Evolutionary conservation across 2,329 filamentous ascomycete genomes (phyloP), one percentile per base, ranked within the genome.

Genomic region (Aspergillus sergii): DNA sequence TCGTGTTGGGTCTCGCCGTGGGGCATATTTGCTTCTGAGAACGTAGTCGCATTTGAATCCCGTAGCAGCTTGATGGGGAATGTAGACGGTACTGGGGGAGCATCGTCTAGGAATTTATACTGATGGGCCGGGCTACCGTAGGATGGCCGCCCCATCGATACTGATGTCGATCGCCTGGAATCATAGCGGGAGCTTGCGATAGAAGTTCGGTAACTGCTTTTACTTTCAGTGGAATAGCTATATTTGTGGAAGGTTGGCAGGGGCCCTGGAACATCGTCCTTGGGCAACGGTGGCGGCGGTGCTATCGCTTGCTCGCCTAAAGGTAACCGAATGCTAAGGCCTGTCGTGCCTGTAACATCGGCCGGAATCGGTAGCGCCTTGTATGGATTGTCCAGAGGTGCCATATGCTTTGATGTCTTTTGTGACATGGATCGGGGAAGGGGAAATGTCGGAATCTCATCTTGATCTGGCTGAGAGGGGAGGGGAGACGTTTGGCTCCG

Each of bases 391-490:
- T 71, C 64, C 11, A 68, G 64, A 21, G 68, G 63, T 2, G 62
- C 48, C 66, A 73, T 70, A 60, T 68, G 69, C 59, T 65, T 66
- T 1, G 69, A 69, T 23, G 63, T 43, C 62, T 70, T 58, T 59
- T 64, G 51, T 50, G 73, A 63, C 70, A 71, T 67, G 61, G 72
- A 64, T 14, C 77, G 80, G 19, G 79, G 73, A 28, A 78, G 72
- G 1, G 84, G 84, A 64, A 87, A 88, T 0, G 80, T 81, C 21
- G 84, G 83, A 64, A 87, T 86, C 57, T 79, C 81, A 9, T 77
- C 78, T 14, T 81, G 66, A 58, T 84, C 81, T 1, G 85, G 79
- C 41, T 77, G 73, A 53, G 73, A 65, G 34, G 76, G 75, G 28
- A 78, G 60, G 9, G 81, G 79, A n/a, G 76, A 69, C 2, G 78